These are phyloP conservation scores for Synura sp. DNA, from an alignment of 352 stramenopile genomes.

Conservation along the genomic window DNA sequence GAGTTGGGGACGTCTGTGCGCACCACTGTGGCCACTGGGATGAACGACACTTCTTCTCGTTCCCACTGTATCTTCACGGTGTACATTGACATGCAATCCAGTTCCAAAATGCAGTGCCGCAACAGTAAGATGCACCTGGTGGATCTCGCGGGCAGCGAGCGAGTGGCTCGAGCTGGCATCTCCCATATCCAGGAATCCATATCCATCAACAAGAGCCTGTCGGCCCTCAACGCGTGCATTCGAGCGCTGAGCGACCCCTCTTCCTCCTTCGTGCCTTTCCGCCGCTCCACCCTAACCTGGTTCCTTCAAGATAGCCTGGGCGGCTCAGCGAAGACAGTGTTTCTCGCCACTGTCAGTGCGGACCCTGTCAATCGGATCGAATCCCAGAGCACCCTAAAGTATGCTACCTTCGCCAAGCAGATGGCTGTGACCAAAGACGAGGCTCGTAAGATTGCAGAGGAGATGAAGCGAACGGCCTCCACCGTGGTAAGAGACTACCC, in stretches of 20 bases:
- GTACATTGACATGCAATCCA: no score
- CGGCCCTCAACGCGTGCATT: constrained; percentile 83
- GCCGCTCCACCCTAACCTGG: constrained; percentile 94
- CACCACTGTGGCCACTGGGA: background rate
- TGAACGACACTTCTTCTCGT: background rate
- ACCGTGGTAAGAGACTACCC: no score
- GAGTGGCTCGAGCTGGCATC: constrained; percentile 79
- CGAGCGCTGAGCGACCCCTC: constrained; percentile 73
- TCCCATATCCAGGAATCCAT: constrained; percentile 75
- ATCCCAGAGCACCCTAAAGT: constrained; percentile 90
- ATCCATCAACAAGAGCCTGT: constrained; percentile 87
- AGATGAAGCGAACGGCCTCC: no score
- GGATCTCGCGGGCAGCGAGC: constrained; percentile 80
- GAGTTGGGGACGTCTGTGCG: no score
- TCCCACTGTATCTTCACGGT: background rate
- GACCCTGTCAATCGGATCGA: constrained; percentile 99
- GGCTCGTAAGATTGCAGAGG: no score
- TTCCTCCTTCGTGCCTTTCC: constrained; percentile 88
- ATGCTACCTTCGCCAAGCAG: constrained; percentile 90
- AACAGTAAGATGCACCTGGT: constrained; percentile 59
- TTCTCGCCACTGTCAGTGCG: constrained; percentile 93
- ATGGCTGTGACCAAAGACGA: no score
- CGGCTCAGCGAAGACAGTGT: constrained; percentile 94
- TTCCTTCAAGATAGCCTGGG: constrained; percentile 90
- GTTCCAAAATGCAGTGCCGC: background rate